A percentile compares a stretch with the other conserved stretches of the same genome.
Evolutionary conservation across 2,329 filamentous ascomycete genomes (phyloP).

Genomic region (Ceratocystis lukuohia): DNA sequence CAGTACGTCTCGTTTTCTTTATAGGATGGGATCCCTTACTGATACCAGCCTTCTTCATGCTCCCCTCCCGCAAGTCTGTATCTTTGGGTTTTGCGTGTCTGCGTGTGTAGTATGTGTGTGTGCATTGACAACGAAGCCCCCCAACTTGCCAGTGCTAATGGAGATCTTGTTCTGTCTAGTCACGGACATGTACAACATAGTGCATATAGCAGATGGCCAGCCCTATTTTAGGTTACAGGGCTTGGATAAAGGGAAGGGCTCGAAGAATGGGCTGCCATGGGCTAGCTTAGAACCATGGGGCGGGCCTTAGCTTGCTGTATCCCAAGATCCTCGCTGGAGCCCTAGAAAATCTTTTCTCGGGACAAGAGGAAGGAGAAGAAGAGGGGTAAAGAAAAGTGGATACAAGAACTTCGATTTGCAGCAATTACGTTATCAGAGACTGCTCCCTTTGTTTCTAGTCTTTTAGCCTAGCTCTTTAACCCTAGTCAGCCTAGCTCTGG

Average conservation of each 20-base stretch:
- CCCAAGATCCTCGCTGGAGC: too few species aligned
- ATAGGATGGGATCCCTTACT: neutral
- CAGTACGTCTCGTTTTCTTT: neutral
- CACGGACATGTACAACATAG: neutral
- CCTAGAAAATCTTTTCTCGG: neutral
- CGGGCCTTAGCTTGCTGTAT: too few species aligned
- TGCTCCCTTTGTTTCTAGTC: neutral
- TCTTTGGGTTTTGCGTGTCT: too few species aligned
- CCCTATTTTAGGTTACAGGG: neutral
- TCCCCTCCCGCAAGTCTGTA: too few species aligned
- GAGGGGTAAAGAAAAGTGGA: neutral
- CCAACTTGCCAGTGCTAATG: neutral
- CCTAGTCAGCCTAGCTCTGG: neutral
- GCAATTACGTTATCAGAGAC: neutral
- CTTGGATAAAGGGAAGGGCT: neutral
- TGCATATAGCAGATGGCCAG: neutral
- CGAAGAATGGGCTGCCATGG: too few species aligned
- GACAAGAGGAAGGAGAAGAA: neutral
- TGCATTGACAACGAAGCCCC: neutral
- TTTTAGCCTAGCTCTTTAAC: neutral
- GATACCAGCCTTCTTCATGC: neutral
- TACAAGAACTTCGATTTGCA: too few species aligned
- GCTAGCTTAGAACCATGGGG: too few species aligned
- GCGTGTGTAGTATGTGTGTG: neutral
- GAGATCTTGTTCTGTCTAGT: neutral